Evolutionary conservation across 2,329 filamentous ascomycete genomes (phyloP).

Genomic region (Colletotrichum karsti): DNA sequence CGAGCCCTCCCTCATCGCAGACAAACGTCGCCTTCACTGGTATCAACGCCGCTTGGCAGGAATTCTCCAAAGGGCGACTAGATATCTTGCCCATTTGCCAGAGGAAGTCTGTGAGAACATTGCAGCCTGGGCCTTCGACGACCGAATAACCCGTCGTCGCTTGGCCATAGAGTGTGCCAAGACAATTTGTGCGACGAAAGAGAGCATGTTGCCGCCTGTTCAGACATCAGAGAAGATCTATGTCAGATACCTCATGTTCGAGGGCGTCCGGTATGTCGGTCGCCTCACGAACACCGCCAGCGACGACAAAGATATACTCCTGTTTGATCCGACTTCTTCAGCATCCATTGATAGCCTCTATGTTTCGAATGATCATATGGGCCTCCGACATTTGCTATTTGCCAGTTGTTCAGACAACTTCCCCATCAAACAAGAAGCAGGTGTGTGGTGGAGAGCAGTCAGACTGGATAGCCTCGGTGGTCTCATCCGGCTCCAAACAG

Average conservation of each 20-base stretch:
- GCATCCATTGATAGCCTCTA: background rate
- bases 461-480: background rate
- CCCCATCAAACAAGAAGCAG: background rate
- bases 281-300: background rate
- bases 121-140: background rate
- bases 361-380: conserved; percentile 5
- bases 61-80: background rate
- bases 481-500: background rate
- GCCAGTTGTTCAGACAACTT: background rate
- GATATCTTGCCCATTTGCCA: background rate
- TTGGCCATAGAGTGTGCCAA: background rate
- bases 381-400: background rate
- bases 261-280: conserved; percentile 7
- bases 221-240: background rate
- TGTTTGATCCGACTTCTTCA: background rate
- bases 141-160: background rate
- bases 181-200: background rate
- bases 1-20: background rate
- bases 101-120: background rate
- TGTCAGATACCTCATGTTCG: background rate
- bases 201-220: background rate
- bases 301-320: background rate
- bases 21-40: background rate
- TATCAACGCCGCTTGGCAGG: background rate
- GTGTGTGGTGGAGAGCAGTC: background rate